Evolutionary conservation across 176 grass and related monocot genomes (phyloP).

Genomic region (Oryza coarctata): DNA sequence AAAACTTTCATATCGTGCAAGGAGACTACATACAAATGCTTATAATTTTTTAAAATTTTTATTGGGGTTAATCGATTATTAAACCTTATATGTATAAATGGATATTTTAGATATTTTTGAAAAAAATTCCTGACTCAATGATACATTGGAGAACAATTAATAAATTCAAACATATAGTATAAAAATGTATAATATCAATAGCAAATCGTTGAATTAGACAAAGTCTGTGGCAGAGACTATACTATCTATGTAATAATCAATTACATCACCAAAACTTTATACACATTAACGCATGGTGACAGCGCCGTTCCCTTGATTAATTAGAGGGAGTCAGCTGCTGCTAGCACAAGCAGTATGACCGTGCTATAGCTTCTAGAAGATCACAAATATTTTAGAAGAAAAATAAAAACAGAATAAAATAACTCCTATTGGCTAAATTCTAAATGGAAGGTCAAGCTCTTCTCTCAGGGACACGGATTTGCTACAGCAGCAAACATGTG

Average conservation of each 20-base stretch:
- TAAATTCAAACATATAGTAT: too few species aligned
- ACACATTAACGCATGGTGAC: neutral
- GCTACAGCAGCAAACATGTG: neutral
- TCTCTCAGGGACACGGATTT: neutral
- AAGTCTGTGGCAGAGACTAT: too few species aligned
- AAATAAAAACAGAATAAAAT: neutral
- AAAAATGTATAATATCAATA: too few species aligned
- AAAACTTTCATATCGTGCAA: too few species aligned
- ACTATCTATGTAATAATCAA: neutral
- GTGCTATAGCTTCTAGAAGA: slow-evolving; percentile 35
- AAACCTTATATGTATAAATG: too few species aligned
- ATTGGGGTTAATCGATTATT: too few species aligned
- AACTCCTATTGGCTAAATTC: neutral
- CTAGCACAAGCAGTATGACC: neutral
- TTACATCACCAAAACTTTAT: neutral
- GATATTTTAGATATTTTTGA: too few species aligned
- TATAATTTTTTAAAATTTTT: too few species aligned
- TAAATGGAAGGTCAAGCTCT: neutral
- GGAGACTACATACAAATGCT: too few species aligned
- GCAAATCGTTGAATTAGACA: too few species aligned
- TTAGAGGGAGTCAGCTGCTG: neutral
- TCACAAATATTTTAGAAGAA: neutral
- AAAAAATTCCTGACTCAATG: too few species aligned
- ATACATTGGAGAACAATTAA: too few species aligned
- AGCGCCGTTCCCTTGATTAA: neutral